These are phyloP conservation scores for Comarum palustre DNA, from an alignment of 306 rosid species.

Conservation along the genomic window DNA sequence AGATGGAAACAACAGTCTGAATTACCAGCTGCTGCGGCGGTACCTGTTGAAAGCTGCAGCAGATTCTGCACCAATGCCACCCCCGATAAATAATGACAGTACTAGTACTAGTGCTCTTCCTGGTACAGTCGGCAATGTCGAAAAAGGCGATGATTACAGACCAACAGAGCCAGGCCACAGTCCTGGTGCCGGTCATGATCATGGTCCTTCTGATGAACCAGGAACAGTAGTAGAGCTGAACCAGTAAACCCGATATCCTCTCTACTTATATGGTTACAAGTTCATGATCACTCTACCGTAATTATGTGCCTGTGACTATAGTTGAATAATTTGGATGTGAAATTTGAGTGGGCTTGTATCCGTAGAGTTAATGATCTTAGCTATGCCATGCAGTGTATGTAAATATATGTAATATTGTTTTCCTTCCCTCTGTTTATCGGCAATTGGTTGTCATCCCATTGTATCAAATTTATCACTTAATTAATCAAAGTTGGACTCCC, in stretches of 20 bases:
- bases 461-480: not conserved
- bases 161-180: slow-evolving; percentile 83
- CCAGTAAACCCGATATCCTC: slow-evolving; percentile 15
- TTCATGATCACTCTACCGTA: slow-evolving; percentile 4
- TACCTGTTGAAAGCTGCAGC: slow-evolving; percentile 11
- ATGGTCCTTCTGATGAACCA: slow-evolving; percentile 53
- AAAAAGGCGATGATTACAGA: slow-evolving; percentile 43
- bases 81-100: not conserved
- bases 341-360: not conserved
- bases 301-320: not conserved
- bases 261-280: not conserved
- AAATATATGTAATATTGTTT: slow-evolving; percentile 9
- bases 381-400: not conserved
- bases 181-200: slow-evolving; percentile 92
- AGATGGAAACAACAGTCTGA: not conserved
- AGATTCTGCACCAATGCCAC: not conserved
- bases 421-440: not conserved
- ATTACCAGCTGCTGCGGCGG: slow-evolving; percentile 24
- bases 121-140: not conserved
- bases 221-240: slow-evolving; percentile 16
- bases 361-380: not conserved
- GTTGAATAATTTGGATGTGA: slow-evolving; percentile 12
- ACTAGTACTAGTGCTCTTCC: not conserved
- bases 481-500: slow-evolving; percentile 3
- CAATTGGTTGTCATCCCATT: not conserved